Percentiles rank a stretch among this genome's conserved stretches.
These are phyloP conservation scores for Helicostylum pulchrum DNA, from an alignment of 192 early-diverging fungal species.

Conservation along the genomic window DNA sequence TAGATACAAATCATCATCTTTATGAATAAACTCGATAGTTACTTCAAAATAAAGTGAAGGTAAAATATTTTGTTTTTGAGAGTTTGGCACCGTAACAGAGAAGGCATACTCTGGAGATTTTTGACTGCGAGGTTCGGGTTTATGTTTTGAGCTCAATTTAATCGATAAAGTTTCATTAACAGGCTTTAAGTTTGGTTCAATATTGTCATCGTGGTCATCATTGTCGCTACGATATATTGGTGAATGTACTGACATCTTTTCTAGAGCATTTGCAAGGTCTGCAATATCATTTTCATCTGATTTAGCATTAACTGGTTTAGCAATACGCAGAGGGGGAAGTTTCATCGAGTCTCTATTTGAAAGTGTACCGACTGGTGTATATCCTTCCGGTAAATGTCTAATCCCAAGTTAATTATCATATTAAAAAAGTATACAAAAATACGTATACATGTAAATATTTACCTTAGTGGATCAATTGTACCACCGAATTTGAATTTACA, in stretches of 20 bases:
- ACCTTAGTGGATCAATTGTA: slow-evolving; percentile 20
- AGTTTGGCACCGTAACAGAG: not conserved
- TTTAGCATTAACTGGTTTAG: not conserved
- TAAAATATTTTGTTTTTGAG: not conserved
- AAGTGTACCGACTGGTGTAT: slow-evolving; percentile 13
- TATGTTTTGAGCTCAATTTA: no score
- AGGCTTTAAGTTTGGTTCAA: slow-evolving; percentile 25
- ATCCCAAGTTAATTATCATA: not conserved
- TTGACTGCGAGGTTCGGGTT: not conserved
- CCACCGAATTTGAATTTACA: slow-evolving; percentile 59
- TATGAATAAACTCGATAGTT: not conserved
- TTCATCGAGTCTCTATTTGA: not conserved
- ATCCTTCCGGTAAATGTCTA: slow-evolving; percentile 17
- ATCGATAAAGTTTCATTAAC: not conserved
- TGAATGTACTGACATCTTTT: not conserved
- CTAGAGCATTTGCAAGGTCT: not conserved
- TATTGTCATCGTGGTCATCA: slow-evolving; percentile 5
- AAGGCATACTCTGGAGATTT: not conserved
- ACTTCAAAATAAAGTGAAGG: slow-evolving; percentile 32
- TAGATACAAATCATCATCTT: not conserved
- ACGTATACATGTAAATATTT: no score
- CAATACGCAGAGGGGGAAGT: slow-evolving; percentile 13
- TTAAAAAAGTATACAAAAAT: not conserved
- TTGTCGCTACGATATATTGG: not conserved
- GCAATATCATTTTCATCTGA: not conserved